A percentile compares a stretch with the other conserved stretches of the same genome.
Evolutionary conservation across 169 alveolate species (phyloP).

Genomic region (Plasmodium vinckei): DNA sequence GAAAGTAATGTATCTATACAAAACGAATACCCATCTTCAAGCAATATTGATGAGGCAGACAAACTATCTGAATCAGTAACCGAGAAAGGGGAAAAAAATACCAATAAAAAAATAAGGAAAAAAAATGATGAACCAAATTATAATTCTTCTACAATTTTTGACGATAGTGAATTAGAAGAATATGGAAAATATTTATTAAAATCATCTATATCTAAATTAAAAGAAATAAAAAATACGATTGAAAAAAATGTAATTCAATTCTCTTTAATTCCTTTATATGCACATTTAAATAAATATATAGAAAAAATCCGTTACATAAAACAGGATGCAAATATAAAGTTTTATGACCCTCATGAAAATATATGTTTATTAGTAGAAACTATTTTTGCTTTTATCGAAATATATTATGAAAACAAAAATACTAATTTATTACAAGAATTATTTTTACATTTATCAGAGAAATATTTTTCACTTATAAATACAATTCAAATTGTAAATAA

Average conservation of each 20-base stretch:
- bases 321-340: background rate
- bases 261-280: constrained; percentile 49
- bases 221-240: constrained; percentile 68
- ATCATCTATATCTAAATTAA: constrained; percentile 43
- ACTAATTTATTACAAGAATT: constrained; percentile 15
- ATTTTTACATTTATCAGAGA: constrained; percentile 18
- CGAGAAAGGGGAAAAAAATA: no score
- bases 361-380: constrained; percentile 55
- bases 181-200: constrained; percentile 48
- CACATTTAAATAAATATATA: constrained; percentile 25
- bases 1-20: no score
- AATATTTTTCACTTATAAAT: constrained; percentile 11
- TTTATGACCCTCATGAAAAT: constrained; percentile 40
- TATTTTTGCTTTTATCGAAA: constrained; percentile 36
- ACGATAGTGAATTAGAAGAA: constrained; percentile 2
- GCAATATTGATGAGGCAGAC: no score
- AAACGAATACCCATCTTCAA: no score
- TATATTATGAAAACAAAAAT: constrained; percentile 30
- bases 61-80: no score
- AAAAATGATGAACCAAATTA: no score
- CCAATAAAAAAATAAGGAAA: no score
- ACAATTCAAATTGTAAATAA: constrained; percentile 10
- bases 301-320: constrained; percentile 2
- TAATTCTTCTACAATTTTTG: no score
- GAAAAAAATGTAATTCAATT: constrained; percentile 42